Base-by-base conservation (phyloP, 495 filamentous ascomycete genomes). In the Aspergillus panamensis region DNA sequence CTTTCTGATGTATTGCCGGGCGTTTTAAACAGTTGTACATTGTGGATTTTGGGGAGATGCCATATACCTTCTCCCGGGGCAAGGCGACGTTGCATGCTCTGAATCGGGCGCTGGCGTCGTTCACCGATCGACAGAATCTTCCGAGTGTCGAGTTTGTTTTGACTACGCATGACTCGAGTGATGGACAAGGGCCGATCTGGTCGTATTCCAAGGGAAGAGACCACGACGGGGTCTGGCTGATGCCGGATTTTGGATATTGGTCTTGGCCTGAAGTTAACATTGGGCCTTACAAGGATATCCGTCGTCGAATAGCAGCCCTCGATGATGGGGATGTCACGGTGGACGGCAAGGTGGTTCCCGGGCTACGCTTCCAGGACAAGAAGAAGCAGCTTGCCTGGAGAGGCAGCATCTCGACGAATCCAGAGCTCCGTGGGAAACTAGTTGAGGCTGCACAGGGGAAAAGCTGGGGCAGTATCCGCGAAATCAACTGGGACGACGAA, bases 181-280 rank as follows among this genome's bases (percentile, higher is more conserved):
- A 59, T 14, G 62, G 58, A 1, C 16, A 32, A 6, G 67, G 74
- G 0, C 75, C 77, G 0, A 68, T 82, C 3, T 87, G 84, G 82
- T 69, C 75, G 0, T 81, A 80, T 55, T 73, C 83, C 0, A 81
- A 83, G 32, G 67, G 66, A 3, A 66, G 67, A 17, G 58, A 60
- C 6, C 77, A 86, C 39, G 62, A 71, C 0, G 68, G 75, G 12
- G 69, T 77, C 50, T 92, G 89, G 84, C 64, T 89, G 3, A 88
- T 92, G 73, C 89, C 90, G 0, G 88, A 92, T 72, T 92, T 92
- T 67, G 81, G 84, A 58, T 89, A 86, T 75, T 92, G 86, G 86
- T 75, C 84, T 1, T 91, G 87, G 86, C 78, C 84, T 0, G 78
- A 87, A 43, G 75, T 82, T 31, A 75, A 80, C 55, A 77, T 89